Evolutionary conservation across 345 rosid genomes (phyloP).

Genomic region (Clausena lansium): DNA sequence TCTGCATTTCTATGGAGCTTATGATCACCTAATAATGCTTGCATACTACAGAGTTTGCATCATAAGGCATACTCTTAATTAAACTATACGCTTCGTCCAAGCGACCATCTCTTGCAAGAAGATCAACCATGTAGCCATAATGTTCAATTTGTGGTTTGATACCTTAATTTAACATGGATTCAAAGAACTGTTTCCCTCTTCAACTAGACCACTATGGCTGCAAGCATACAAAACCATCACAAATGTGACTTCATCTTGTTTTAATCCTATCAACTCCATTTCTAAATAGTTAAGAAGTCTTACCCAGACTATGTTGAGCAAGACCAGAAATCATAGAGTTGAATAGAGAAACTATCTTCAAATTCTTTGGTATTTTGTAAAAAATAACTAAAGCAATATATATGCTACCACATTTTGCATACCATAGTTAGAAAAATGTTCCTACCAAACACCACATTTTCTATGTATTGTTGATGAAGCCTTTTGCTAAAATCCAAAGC

Average conservation of each 20-base stretch:
- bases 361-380: slow-evolving; percentile 19
- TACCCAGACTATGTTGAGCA: slow-evolving; percentile 58
- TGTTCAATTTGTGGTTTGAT: slow-evolving; percentile 44
- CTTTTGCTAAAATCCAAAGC: slow-evolving; percentile 46
- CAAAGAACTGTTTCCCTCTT: slow-evolving; percentile 44
- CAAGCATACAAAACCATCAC: slow-evolving; percentile 53
- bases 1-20: slow-evolving; percentile 31
- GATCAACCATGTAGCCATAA: slow-evolving; percentile 62
- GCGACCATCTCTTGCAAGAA: slow-evolving; percentile 57
- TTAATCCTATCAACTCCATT: slow-evolving; percentile 37
- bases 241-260: slow-evolving; percentile 55
- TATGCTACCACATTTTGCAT: slow-evolving; percentile 56
- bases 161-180: slow-evolving; percentile 38
- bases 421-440: slow-evolving; percentile 44
- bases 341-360: slow-evolving; percentile 38
- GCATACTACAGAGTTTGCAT: slow-evolving; percentile 48
- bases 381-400: slow-evolving; percentile 41
- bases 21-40: slow-evolving; percentile 42
- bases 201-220: slow-evolving; percentile 54
- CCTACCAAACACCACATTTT: slow-evolving; percentile 32
- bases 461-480: slow-evolving; percentile 33
- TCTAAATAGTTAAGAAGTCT: slow-evolving; percentile 37
- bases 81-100: slow-evolving; percentile 51
- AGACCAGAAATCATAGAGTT: slow-evolving; percentile 55
- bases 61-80: slow-evolving; percentile 46